A percentile compares a stretch with the other conserved stretches of the same genome.
phyloP scores from a whole-genome alignment of 1,284 basidiomycete species.

The Ustilago trichophora region DNA sequence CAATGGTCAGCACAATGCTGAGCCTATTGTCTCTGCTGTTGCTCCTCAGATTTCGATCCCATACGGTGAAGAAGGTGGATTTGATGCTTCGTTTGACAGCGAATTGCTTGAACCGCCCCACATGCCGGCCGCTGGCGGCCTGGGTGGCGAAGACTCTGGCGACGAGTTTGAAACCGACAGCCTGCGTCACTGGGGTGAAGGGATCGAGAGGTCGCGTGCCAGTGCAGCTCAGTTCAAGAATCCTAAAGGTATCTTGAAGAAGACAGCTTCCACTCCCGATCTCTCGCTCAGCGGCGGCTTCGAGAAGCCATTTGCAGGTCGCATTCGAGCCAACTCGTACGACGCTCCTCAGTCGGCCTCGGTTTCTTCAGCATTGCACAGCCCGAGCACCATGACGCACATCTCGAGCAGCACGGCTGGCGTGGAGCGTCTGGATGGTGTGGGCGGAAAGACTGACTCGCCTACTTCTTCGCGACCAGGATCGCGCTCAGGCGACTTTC shows the following conservation, averaged over 20 bases:
- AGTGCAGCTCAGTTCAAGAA: constrained; percentile 76
- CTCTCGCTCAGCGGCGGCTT: constrained; percentile 35
- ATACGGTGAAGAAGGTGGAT: constrained; percentile 69
- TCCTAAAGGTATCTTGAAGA: constrained; percentile 85
- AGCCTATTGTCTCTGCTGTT: constrained; percentile 29
- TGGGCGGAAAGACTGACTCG: constrained; percentile 46
- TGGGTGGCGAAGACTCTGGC: constrained; percentile 64
- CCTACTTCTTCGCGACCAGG: constrained; percentile 42
- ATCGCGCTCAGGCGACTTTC: constrained; percentile 25
- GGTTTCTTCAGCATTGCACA: constrained; percentile 13
- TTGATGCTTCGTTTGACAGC: constrained; percentile 74
- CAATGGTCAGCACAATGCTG: constrained; percentile 5
- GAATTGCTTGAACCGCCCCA: constrained; percentile 81
- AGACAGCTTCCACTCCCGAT: constrained; percentile 45
- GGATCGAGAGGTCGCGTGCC: constrained; percentile 74
- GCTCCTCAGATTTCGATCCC: constrained; percentile 35
- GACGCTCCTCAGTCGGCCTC: constrained; percentile 59
- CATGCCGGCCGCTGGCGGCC: constrained; percentile 68
- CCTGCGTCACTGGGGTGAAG: constrained; percentile 70
- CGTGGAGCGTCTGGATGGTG: constrained; percentile 57
- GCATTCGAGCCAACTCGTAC: constrained; percentile 67
- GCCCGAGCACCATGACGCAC: constrained; percentile 52
- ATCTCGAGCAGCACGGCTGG: constrained; percentile 54
- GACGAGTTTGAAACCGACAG: constrained; percentile 71
- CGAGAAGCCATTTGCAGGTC: constrained; percentile 56